Evolutionary conservation across 2,329 filamentous ascomycete species (phyloP).

Genomic region (Mycocentrospora acerina): DNA sequence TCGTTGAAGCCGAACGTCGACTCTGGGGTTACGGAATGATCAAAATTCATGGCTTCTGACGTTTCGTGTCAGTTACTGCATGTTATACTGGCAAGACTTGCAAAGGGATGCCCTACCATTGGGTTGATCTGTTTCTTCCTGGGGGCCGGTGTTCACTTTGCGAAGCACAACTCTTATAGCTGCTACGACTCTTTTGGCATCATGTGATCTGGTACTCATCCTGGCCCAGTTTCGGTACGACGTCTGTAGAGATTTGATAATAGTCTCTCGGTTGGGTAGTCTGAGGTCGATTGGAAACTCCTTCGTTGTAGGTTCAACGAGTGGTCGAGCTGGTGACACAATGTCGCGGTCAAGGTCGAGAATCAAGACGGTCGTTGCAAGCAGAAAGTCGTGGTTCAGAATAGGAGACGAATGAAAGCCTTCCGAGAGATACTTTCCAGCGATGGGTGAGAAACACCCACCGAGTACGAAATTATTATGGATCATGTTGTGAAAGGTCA

Average conservation of each 20-base stretch:
- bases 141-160: constrained; percentile 14
- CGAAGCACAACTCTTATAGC: constrained; percentile 31
- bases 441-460: constrained; percentile 29
- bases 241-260: constrained; percentile 22
- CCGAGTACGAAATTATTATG: constrained; percentile 45
- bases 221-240: constrained; percentile 28
- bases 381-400: constrained; percentile 50
- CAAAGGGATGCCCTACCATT: constrained; percentile 8
- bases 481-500: constrained; percentile 48
- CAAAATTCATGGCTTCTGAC: too few species aligned
- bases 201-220: constrained; percentile 28
- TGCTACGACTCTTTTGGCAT: constrained; percentile 32
- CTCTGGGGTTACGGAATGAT: too few species aligned
- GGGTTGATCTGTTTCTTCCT: neutral
- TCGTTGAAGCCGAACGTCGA: too few species aligned
- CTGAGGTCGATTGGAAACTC: constrained; percentile 20
- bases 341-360: constrained; percentile 44
- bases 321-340: constrained; percentile 11
- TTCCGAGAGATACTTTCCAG: constrained; percentile 41
- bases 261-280: constrained; percentile 26
- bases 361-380: constrained; percentile 52
- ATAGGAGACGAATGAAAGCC: constrained; percentile 49
- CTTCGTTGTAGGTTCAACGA: constrained; percentile 1
- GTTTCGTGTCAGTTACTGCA: too few species aligned
- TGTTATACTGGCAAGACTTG: too few species aligned